Base-by-base conservation (phyloP, 2,329 filamentous ascomycete species). In the Alternaria novae-zelandiae region DNA sequence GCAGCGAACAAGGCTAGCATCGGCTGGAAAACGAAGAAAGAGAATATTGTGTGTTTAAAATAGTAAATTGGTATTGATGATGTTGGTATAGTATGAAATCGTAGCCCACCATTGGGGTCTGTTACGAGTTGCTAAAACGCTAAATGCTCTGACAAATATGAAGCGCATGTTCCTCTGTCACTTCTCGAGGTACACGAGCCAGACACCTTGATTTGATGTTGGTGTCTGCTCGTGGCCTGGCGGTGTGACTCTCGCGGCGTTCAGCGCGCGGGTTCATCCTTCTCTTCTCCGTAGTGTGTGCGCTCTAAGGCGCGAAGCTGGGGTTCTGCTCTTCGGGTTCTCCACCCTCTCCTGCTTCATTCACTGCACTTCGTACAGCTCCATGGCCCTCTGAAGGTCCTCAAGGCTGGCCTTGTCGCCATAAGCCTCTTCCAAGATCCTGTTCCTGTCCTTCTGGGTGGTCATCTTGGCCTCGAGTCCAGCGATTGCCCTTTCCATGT, bases 401-500 rank as follows among this genome's bases (percentile, higher is more conserved):
- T 79, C 72, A 50, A 84, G 61, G 49, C 78, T 82, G 12, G 76
- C 78, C 64, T 82, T 80, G 56, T 81, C 80, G 12, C 82, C 83
- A 57, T 84, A 84, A 2, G 82, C 81, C 36, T 84, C 81, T 78
- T 83, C 80, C n/a, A 84, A 66, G 6, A 77, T 70, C 50, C 73
- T 73, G 57, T 82, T 82, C 55, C 71, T 77, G 25, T 78, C 77
- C 2, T 79, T 72, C 3, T 79, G 58, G 21, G 63, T 70, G 67
- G 54, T 79, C 25, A 62, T 54, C 68, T 63, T 80, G 6, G 65
- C 62, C 26, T 73, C 70, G n/a, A 77, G 54, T 7, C 73, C 73
- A 3, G 72, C 73, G 36, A 77, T 69, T 1, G 73, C 76, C 46
- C 72, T 59, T 59, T 77, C 74, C 73, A 77, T 77, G 43, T 77